Base-by-base conservation (phyloP, 1,284 basidiomycete genomes). In the Porphyrellus sp. region DNA sequence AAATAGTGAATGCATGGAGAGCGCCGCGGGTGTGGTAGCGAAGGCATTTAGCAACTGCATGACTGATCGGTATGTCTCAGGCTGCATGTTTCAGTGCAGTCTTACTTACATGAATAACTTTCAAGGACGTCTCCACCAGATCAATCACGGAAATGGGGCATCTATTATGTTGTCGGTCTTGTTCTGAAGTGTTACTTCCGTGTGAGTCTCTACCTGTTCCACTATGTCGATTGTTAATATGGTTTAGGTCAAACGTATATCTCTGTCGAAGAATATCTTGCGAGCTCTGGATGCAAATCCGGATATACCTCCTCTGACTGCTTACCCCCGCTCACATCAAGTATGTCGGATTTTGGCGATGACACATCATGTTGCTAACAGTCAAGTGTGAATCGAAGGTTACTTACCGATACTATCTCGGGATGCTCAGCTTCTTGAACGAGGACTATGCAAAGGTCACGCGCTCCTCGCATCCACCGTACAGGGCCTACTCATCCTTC, bases 161-260 rank as follows among this genome's bases (percentile, higher is more conserved):
- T 94, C 0, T 99, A 98, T 72, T 92, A 94, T 63, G 82, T 97
- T n/a, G 94, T 95, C 1, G 89, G 89, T 8, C 75, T 97, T 54
- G 85, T 94, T 34, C 77, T 99, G 71, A 97, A 98, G 69, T 91
- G 86, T 46, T 99, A 99, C 73, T 98, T 98, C 77, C 85, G 87
- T 64, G 93, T 87, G 70, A 62, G 84, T 74, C 18, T 31, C 30
- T 41, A 21, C 8, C 49, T 46, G 50, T 34, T 39, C 16, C 9
- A 35, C n/a, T 40, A 13, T 39, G 23, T 49, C n/a, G 24, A 28
- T 4, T 37, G 7, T 41, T 51, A 41, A 51, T 46, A 52, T 11
- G 28, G 27, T 12, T 20, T 65, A 94, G 89, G 84, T 98, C 42
- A 90, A 91, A 70, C 85, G 90, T 54, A 93, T 97, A 68, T 89